phyloP scores from a whole-genome alignment of 2,329 filamentous ascomycete species.

The Cadophora sp. region DNA sequence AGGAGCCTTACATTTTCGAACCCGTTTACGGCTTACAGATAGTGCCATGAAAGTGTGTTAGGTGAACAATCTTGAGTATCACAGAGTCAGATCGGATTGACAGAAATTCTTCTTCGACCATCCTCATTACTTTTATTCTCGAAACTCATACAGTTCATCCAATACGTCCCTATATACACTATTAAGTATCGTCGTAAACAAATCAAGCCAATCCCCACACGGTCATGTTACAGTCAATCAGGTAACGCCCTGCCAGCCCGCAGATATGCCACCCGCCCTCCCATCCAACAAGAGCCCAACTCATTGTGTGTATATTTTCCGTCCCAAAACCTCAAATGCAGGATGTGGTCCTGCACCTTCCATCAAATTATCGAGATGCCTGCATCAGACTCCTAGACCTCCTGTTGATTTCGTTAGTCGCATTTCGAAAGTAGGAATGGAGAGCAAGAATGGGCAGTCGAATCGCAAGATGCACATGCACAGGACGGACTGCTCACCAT shows the following conservation, averaged over 20 bases:
- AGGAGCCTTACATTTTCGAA: not conserved
- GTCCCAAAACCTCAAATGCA: conserved; percentile 22
- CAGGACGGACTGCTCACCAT: conserved; percentile 33
- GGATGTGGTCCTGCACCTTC: conserved; percentile 30
- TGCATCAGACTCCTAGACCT: conserved; percentile 34
- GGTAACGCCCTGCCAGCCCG: conserved; percentile 22
- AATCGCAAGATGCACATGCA: conserved; percentile 19
- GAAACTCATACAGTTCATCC: conserved; percentile 13
- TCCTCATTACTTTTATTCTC: not conserved
- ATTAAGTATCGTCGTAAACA: conserved; percentile 27
- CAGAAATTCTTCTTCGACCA: not conserved
- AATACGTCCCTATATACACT: conserved; percentile 31
- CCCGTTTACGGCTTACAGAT: not conserved
- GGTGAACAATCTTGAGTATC: too few species aligned
- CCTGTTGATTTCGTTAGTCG: not conserved
- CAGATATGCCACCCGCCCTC: conserved; percentile 12
- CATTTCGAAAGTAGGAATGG: not conserved
- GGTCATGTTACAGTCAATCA: conserved; percentile 27
- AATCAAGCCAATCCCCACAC: conserved; percentile 21
- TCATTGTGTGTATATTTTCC: conserved; percentile 23
- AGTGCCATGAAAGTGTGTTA: too few species aligned
- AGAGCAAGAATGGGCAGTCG: conserved; percentile 28
- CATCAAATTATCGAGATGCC: conserved; percentile 28
- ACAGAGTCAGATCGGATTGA: too few species aligned
- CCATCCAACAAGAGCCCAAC: conserved; percentile 7